Conservation (phyloP, 345 rosid genomes). For the Melaleuca quinquenervia region DNA sequence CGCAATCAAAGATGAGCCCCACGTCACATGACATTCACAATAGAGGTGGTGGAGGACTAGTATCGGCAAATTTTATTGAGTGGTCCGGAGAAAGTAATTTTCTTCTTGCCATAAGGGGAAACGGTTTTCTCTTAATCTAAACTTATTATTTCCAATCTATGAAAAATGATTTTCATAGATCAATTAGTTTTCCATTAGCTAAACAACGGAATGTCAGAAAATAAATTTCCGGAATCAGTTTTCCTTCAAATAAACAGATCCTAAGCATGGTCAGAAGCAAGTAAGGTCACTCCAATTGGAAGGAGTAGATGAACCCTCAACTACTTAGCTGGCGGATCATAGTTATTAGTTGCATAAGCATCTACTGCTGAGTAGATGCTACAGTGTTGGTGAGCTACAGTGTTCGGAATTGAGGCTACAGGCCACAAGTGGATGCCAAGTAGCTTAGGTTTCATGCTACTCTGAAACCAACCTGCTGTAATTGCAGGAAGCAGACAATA, state of each 20-base stretch:
- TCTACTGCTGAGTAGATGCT: too few relatives aligned
- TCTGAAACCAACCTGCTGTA: background rate
- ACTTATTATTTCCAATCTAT: background rate
- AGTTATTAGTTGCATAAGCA: background rate
- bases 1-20: background rate
- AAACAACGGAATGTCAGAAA: background rate
- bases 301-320: background rate
- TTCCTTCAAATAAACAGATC: background rate
- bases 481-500: background rate
- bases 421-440: background rate
- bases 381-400: background rate
- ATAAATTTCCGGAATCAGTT: background rate
- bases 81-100: too few relatives aligned
- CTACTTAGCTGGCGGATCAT: background rate
- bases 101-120: too few relatives aligned
- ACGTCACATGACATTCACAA: background rate
- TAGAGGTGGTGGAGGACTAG: background rate
- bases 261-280: background rate
- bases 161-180: background rate
- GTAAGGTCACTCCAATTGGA: background rate
- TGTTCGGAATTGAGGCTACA: background rate
- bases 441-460: background rate
- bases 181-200: background rate
- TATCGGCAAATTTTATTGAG: background rate
- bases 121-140: background rate